Evolutionary conservation across 2,329 filamentous ascomycete genomes (phyloP).

Genomic region (Septoria linicola): DNA sequence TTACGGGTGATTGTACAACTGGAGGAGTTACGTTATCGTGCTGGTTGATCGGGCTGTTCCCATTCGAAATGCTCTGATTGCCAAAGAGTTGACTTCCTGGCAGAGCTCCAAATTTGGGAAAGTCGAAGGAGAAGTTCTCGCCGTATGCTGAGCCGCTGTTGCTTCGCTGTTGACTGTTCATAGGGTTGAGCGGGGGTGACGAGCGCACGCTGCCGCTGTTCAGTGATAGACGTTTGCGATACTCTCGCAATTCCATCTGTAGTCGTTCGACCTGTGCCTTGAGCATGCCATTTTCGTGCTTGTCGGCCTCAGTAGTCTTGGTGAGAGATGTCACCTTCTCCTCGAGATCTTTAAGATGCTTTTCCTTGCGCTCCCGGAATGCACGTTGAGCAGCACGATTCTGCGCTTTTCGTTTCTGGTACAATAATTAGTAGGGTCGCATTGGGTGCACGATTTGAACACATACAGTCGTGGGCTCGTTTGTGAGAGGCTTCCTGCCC

Average conservation of each 20-base stretch:
- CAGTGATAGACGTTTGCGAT: conserved; percentile 78
- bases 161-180: conserved; percentile 30
- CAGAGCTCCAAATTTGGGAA: conserved; percentile 85
- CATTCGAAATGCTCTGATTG: conserved; percentile 22
- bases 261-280: conserved; percentile 86
- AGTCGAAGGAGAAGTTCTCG: conserved; percentile 84
- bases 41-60: conserved; percentile 42
- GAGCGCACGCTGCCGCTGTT: conserved; percentile 49
- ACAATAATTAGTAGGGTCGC: background rate
- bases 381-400: conserved; percentile 90
- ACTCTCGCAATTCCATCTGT: conserved; percentile 80
- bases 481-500: conserved; percentile 90
- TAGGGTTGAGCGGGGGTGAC: conserved; percentile 48
- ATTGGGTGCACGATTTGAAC: background rate
- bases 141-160: conserved; percentile 42
- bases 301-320: conserved; percentile 78
- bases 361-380: conserved; percentile 93
- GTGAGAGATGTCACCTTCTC: conserved; percentile 66
- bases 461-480: conserved; percentile 92
- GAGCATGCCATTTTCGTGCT: conserved; percentile 79
- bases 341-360: conserved; percentile 82
- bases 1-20: conserved; percentile 24
- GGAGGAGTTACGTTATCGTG: conserved; percentile 31
- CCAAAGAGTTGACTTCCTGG: conserved; percentile 54
- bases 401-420: conserved; percentile 89